A percentile compares a stretch with the other conserved stretches of the same genome.
These are phyloP conservation scores for Paxillus rubicundulus DNA, from an alignment of 768 basidiomycete genomes.

Conservation along the genomic window DNA sequence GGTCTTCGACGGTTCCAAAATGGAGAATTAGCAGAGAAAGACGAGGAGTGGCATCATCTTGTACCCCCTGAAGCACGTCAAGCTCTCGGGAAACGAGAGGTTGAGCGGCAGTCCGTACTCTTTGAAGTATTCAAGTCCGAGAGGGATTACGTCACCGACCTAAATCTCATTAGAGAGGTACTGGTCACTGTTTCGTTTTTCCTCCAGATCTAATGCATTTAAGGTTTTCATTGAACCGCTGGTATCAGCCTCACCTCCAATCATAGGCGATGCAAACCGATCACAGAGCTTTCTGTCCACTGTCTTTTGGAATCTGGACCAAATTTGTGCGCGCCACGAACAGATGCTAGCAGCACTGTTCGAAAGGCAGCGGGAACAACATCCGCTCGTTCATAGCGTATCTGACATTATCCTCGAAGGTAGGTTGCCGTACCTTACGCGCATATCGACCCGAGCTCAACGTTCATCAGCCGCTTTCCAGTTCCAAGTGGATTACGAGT, in stretches of 20 bases:
- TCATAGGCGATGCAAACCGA: slow-evolving; percentile 51
- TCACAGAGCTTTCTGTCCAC: slow-evolving; percentile 69
- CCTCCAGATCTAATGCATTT: slow-evolving; percentile 1
- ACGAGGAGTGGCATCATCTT: slow-evolving; percentile 82
- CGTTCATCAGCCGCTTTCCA: slow-evolving; percentile 29
- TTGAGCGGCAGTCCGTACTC: slow-evolving; percentile 80
- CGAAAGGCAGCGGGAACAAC: slow-evolving; percentile 77
- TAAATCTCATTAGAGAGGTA: slow-evolving; percentile 70
- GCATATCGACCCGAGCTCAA: slow-evolving; percentile 15
- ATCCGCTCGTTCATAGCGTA: slow-evolving; percentile 78
- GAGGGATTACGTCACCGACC: slow-evolving; percentile 80
- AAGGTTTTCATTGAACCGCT: slow-evolving; percentile 77
- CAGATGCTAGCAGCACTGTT: slow-evolving; percentile 72
- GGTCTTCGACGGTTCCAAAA: slow-evolving; percentile 65
- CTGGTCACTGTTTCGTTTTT: slow-evolving; percentile 1
- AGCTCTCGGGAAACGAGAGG: slow-evolving; percentile 71
- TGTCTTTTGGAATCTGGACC: slow-evolving; percentile 81
- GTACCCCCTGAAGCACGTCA: slow-evolving; percentile 71
- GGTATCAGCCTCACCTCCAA: slow-evolving; percentile 55
- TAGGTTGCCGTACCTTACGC: slow-evolving; percentile 31
- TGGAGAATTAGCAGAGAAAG: slow-evolving; percentile 59
- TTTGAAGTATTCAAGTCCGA: slow-evolving; percentile 92
- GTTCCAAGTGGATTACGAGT: slow-evolving; percentile 69
- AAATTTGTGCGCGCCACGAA: slow-evolving; percentile 66
- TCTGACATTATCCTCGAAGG: slow-evolving; percentile 85